Conservation (phyloP, 1,284 basidiomycete species). For the Tilletiaria anomala region DNA sequence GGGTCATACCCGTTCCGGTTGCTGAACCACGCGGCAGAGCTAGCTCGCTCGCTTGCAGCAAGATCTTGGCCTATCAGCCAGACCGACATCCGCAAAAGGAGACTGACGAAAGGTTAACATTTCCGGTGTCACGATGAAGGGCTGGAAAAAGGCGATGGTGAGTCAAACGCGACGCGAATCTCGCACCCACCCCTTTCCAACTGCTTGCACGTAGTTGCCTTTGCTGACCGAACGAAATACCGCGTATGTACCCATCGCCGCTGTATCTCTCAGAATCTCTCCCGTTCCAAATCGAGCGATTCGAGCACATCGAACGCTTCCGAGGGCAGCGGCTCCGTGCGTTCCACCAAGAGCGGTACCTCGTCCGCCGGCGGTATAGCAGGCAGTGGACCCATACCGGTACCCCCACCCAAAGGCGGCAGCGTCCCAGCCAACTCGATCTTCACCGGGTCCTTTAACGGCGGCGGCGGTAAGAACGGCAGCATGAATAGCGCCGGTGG, state of each 20-base stretch:
- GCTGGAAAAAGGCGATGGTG: constrained; percentile 40
- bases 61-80: too few species aligned
- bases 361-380: too few species aligned
- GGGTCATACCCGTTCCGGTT: too few species aligned
- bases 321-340: too few species aligned
- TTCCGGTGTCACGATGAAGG: constrained; percentile 39
- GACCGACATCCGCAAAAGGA: too few species aligned
- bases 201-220: neutral
- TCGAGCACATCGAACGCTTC: constrained; percentile 14
- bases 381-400: constrained; percentile 16
- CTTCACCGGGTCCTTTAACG: constrained; percentile 26
- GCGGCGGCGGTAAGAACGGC: too few species aligned
- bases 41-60: too few species aligned
- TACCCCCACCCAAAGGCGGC: constrained; percentile 27
- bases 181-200: neutral
- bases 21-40: too few species aligned
- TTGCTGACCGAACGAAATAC: neutral
- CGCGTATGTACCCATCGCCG: neutral
- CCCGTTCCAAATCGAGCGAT: constrained; percentile 28
- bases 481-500: too few species aligned
- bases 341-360: too few species aligned
- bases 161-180: too few species aligned
- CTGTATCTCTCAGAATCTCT: constrained; percentile 21
- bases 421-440: constrained; percentile 16
- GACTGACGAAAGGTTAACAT: too few species aligned